phyloP scores from a whole-genome alignment of 768 basidiomycete species.

The Suillus hirtellus region DNA sequence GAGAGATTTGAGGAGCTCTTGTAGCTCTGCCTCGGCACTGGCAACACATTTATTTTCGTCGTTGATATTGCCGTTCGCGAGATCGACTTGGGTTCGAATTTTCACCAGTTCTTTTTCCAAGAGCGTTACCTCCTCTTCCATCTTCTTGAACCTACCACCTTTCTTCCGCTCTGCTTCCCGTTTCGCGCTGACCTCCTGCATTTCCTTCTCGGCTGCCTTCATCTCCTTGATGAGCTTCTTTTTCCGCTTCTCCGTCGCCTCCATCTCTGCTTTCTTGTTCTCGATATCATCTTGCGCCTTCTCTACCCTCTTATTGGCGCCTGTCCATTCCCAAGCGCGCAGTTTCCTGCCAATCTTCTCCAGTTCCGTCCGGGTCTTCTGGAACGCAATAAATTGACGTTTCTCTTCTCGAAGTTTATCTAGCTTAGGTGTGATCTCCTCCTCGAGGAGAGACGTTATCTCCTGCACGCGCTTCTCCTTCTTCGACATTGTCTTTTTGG shows the following conservation, averaged over 20 bases:
- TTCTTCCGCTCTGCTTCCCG: constrained; percentile 88
- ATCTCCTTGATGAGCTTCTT: constrained; percentile 54
- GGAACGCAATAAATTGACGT: constrained; percentile 83
- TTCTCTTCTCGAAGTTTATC: constrained; percentile 90
- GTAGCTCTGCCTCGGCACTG: constrained; percentile 53
- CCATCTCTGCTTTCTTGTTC: constrained; percentile 49
- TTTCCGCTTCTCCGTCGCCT: constrained; percentile 45
- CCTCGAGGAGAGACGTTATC: constrained; percentile 72
- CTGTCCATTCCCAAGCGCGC: constrained; percentile 88
- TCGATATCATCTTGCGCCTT: constrained; percentile 59
- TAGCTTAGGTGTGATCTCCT: constrained; percentile 94
- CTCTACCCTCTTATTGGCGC: constrained; percentile 50
- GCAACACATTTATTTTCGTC: constrained; percentile 73
- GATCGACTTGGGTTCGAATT: constrained; percentile 80
- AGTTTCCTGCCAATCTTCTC: constrained; percentile 81
- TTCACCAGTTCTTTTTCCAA: constrained; percentile 82
- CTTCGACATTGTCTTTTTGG: constrained; percentile 92
- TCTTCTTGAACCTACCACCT: constrained; percentile 86
- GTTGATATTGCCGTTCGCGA: constrained; percentile 69
- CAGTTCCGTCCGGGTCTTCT: constrained; percentile 85
- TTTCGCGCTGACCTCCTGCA: constrained; percentile 64
- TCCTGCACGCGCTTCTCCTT: constrained; percentile 96
- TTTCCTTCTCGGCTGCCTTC: constrained; percentile 66
- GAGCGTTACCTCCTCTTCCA: constrained; percentile 78
- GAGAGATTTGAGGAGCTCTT: constrained; percentile 60